These are phyloP conservation scores for Aspergillus nomiae DNA, from an alignment of 2,329 filamentous ascomycete species.

Conservation along the genomic window DNA sequence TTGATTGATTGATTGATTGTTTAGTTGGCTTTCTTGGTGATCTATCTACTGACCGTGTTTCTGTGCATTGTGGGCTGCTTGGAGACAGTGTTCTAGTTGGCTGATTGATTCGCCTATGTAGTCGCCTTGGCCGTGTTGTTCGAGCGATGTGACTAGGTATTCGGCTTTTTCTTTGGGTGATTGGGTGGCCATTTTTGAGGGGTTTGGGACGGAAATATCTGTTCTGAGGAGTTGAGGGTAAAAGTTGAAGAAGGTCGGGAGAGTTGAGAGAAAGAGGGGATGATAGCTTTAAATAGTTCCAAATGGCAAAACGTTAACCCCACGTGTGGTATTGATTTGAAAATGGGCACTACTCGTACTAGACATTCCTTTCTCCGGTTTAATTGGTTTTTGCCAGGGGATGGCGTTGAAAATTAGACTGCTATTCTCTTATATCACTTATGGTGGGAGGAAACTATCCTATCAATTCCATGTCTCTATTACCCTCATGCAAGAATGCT, in stretches of 20 bases:
- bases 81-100: constrained; percentile 37
- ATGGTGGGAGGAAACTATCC: neutral
- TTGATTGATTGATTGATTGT: no score
- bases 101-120: constrained; percentile 40
- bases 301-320: neutral
- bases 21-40: neutral
- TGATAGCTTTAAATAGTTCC: neutral
- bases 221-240: neutral
- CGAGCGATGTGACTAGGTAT: constrained; percentile 26
- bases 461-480: neutral
- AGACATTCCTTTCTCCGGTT: neutral
- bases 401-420: neutral
- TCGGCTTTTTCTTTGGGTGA: constrained; percentile 20
- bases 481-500: neutral
- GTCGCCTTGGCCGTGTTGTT: constrained; percentile 35
- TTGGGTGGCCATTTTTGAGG: constrained; percentile 11
- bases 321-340: neutral
- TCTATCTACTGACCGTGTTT: constrained; percentile 21
- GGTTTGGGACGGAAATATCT: neutral
- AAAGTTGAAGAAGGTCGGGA: neutral
- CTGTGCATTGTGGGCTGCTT: constrained; percentile 35
- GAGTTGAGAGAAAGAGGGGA: neutral
- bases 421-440: neutral
- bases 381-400: neutral
- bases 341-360: neutral